phyloP scores from a whole-genome alignment of 148 eudicot species.

The Rhododendron kiyosumense region DNA sequence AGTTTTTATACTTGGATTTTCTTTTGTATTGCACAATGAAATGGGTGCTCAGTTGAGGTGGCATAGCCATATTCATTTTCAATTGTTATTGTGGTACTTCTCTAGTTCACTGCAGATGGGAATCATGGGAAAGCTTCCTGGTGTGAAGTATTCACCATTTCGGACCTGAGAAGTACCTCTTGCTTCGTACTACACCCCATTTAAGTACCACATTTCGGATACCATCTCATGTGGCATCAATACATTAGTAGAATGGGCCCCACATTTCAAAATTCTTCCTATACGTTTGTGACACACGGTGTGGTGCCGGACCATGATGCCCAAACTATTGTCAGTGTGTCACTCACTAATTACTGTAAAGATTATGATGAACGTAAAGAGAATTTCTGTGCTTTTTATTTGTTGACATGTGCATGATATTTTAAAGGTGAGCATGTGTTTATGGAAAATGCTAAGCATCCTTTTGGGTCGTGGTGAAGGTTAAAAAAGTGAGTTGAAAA shows the following conservation, averaged over 20 bases:
- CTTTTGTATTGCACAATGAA: background rate
- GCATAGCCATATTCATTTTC: background rate
- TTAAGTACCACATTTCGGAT: background rate
- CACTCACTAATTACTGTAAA: background rate
- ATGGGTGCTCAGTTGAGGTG: background rate
- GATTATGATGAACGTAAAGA: background rate
- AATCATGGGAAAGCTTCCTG: background rate
- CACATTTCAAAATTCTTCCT: background rate
- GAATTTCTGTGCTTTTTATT: background rate
- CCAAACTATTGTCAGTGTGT: background rate
- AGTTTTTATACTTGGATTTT: background rate
- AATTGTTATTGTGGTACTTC: background rate
- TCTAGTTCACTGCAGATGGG: background rate
- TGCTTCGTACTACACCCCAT: background rate
- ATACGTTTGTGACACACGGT: background rate
- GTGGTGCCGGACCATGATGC: background rate
- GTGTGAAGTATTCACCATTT: background rate
- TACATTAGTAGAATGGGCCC: background rate
- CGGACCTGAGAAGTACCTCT: background rate
- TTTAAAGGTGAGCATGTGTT: background rate
- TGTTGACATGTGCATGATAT: background rate
- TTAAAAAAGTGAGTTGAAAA: background rate
- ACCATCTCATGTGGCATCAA: background rate
- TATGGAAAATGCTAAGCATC: background rate
- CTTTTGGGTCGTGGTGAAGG: background rate